Percentiles rank a stretch among this genome's conserved stretches.
Evolutionary conservation across 345 rosid genomes (phyloP).

Genomic region (Hibiscus mutabilis): DNA sequence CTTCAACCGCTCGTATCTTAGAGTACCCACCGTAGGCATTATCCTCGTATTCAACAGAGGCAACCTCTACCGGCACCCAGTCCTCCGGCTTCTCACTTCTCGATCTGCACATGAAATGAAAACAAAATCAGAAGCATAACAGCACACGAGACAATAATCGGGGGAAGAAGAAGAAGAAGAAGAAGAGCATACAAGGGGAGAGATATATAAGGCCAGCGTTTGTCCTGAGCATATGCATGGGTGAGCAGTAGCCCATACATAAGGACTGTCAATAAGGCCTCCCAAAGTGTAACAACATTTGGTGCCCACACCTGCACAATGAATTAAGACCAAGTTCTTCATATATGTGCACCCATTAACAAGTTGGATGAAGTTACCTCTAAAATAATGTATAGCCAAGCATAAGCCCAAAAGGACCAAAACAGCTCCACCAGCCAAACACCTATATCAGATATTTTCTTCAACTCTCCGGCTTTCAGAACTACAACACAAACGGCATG

Average conservation of each 20-base stretch:
- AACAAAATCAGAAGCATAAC: conserved; percentile 16
- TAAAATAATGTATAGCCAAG: conserved; percentile 90
- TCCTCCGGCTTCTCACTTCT: conserved; percentile 84
- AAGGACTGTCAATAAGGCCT: conserved; percentile 76
- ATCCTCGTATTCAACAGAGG: conserved; percentile 23
- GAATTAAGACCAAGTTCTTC: conserved; percentile 7
- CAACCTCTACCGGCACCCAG: conserved; percentile 77
- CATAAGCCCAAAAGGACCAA: conserved; percentile 98
- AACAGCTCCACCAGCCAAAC: conserved; percentile 93
- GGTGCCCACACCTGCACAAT: conserved; percentile 81
- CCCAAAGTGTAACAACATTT: conserved; percentile 70
- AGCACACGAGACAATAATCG: conserved; percentile 10
- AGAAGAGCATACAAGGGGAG: conserved; percentile 61
- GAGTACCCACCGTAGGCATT: conserved; percentile 33
- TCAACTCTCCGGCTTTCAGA: conserved; percentile 90
- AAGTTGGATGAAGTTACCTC: conserved; percentile 39
- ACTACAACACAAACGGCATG: conserved; percentile 92
- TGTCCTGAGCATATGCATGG: conserved; percentile 92
- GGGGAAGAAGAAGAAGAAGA: conserved; percentile 7
- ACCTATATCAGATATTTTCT: conserved; percentile 89
- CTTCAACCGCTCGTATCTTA: conserved; percentile 34
- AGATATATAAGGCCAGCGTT: conserved; percentile 85
- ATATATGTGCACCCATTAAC: not conserved
- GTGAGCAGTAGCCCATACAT: conserved; percentile 63
- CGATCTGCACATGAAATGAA: conserved; percentile 28